Evolutionary conservation across 2,329 filamentous ascomycete genomes (phyloP).

Genomic region (Aspergillus pseudotamarii): DNA sequence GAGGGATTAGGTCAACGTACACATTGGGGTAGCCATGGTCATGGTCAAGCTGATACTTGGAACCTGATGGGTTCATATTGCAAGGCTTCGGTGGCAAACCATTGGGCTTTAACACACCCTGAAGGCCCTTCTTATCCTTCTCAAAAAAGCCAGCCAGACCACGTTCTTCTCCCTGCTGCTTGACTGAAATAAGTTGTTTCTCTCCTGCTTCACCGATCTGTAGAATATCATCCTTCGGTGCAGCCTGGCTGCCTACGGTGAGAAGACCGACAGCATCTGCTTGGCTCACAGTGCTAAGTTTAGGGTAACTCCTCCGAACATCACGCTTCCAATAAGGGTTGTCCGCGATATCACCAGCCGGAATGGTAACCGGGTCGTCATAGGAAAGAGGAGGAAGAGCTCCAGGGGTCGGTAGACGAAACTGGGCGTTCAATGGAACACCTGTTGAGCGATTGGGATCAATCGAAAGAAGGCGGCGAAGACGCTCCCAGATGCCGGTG

Average conservation of each 20-base stretch:
- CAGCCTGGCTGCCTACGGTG: slow-evolving; percentile 77
- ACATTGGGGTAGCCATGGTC: slow-evolving; percentile 70
- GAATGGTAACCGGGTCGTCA: slow-evolving; percentile 79
- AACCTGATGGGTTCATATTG: slow-evolving; percentile 59
- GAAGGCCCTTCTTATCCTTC: slow-evolving; percentile 59
- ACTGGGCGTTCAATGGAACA: slow-evolving; percentile 89
- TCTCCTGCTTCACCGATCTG: slow-evolving; percentile 74
- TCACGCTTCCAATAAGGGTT: slow-evolving; percentile 98
- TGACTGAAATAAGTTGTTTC: slow-evolving; percentile 73
- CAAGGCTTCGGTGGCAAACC: slow-evolving; percentile 87
- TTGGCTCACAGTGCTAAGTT: slow-evolving; percentile 77
- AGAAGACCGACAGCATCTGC: slow-evolving; percentile 83
- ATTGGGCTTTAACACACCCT: slow-evolving; percentile 69
- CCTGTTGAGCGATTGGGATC: slow-evolving; percentile 89
- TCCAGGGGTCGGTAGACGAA: slow-evolving; percentile 82
- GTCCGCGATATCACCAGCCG: slow-evolving; percentile 85
- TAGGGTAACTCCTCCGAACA: slow-evolving; percentile 77
- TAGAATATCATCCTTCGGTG: slow-evolving; percentile 74
- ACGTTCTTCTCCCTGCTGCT: slow-evolving; percentile 71
- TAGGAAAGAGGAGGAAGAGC: slow-evolving; percentile 70
- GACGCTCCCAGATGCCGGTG: slow-evolving; percentile 79
- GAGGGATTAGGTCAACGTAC: slow-evolving; percentile 55
- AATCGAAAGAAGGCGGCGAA: slow-evolving; percentile 77
- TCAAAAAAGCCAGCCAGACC: slow-evolving; percentile 75
- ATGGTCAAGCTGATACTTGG: slow-evolving; percentile 65